Conservation (phyloP, 257 asterid genomes). For the Scutellaria galericulata region DNA sequence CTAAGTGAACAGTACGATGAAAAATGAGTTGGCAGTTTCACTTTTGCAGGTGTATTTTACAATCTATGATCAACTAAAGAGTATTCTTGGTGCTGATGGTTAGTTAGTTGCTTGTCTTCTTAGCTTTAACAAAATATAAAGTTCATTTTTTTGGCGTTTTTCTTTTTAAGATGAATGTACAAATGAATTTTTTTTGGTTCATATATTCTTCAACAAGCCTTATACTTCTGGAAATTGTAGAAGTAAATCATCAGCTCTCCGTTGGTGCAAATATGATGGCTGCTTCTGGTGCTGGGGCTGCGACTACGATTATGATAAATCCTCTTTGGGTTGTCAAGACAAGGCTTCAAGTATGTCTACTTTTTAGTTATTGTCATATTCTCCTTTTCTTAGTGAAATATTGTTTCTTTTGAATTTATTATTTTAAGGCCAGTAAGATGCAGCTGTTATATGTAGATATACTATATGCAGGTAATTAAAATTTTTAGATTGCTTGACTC, state of each 20-base stretch:
- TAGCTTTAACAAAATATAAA: conserved; percentile 2
- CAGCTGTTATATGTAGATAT: conserved; percentile 16
- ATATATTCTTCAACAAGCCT: conserved; percentile 23
- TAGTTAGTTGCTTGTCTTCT: conserved; percentile 42
- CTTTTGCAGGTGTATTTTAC: conserved; percentile 90
- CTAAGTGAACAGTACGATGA: conserved; percentile 22
- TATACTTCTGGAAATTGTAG: conserved; percentile 50
- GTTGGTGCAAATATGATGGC: conserved; percentile 91
- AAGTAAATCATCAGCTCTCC: conserved; percentile 79
- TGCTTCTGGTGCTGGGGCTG: conserved; percentile 99
- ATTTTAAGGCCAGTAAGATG: conserved; percentile 8
- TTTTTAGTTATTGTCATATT: conserved; percentile 20
- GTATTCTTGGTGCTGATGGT: conserved; percentile 82
- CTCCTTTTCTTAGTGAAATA: conserved; percentile 6
- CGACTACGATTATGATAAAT: conserved; percentile 80
- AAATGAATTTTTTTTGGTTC: background rate
- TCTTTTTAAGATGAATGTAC: conserved; percentile 18
- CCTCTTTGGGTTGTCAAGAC: conserved; percentile 99
- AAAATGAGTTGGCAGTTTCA: conserved; percentile 27
- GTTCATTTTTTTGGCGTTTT: background rate
- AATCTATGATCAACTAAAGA: conserved; percentile 84
- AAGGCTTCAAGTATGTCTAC: conserved; percentile 75
- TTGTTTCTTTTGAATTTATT: background rate
- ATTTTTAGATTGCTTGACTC: conserved; percentile 8
- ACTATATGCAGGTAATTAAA: conserved; percentile 1